phyloP scores from a whole-genome alignment of 345 rosid genomes.

The Bretschneidera sinensis region DNA sequence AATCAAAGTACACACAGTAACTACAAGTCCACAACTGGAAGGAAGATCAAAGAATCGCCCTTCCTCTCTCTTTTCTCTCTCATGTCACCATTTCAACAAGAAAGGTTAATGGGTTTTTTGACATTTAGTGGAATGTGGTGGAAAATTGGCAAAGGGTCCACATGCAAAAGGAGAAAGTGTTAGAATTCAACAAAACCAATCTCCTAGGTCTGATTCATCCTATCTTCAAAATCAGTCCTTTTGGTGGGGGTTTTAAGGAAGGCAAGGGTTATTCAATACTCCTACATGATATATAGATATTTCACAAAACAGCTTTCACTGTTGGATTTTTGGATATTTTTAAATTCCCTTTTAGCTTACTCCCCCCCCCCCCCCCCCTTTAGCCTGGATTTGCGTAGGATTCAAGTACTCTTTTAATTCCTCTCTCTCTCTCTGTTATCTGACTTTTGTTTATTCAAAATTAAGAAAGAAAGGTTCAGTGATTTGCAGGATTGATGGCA shows the following conservation, averaged over 20 bases:
- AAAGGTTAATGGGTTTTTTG: slow-evolving; percentile 26
- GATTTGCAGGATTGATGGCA: slow-evolving; percentile 22
- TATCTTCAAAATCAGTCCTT: not conserved
- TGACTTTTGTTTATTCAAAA: not conserved
- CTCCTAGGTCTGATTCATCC: not conserved
- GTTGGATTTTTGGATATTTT: slow-evolving; percentile 4
- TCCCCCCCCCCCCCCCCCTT: slow-evolving; percentile 1
- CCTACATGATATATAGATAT: not conserved
- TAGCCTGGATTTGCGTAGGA: slow-evolving; percentile 24
- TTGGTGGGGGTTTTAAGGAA: slow-evolving; percentile 9
- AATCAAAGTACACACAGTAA: too few species aligned
- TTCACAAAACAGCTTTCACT: slow-evolving; percentile 11
- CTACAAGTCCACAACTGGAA: too few species aligned
- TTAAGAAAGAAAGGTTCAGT: not conserved
- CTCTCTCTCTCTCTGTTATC: slow-evolving; percentile 7
- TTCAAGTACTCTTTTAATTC: slow-evolving; percentile 22
- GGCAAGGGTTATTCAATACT: slow-evolving; percentile 1
- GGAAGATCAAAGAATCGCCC: not conserved
- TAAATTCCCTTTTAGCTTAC: too few species aligned
- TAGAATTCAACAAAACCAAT: slow-evolving; percentile 22
- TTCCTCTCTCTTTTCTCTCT: not conserved
- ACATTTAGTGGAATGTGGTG: slow-evolving; percentile 40
- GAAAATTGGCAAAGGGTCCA: slow-evolving; percentile 36
- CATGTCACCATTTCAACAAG: slow-evolving; percentile 14
- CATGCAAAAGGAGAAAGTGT: slow-evolving; percentile 14